A percentile compares a stretch with the other conserved stretches of the same genome.
phyloP scores from a whole-genome alignment of 495 filamentous ascomycete genomes.

The Aspergillus wentii region DNA sequence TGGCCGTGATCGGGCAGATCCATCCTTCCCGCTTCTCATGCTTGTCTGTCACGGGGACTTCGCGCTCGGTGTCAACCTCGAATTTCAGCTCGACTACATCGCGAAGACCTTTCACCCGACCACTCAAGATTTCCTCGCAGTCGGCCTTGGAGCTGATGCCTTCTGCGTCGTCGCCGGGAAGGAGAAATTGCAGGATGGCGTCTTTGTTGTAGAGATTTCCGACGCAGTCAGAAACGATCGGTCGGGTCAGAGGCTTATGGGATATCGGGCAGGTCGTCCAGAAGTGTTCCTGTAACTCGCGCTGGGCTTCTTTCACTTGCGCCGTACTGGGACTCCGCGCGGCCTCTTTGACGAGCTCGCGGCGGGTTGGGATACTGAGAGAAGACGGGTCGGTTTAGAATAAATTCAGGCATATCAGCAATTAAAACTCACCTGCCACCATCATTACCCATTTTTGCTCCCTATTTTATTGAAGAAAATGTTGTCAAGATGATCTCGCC shows the following conservation, averaged over 20 bases:
- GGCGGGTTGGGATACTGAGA: constrained; percentile 79
- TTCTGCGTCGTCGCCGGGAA: constrained; percentile 56
- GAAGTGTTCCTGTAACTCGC: constrained; percentile 75
- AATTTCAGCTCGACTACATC: constrained; percentile 91
- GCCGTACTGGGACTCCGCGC: constrained; percentile 76
- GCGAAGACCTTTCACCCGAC: constrained; percentile 70
- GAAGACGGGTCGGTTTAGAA: not conserved
- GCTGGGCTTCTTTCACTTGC: constrained; percentile 82
- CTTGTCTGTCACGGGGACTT: constrained; percentile 26
- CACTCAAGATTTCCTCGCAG: constrained; percentile 63
- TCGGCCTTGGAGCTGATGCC: constrained; percentile 50
- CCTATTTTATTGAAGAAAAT: constrained; percentile 2
- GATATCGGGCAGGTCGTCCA: constrained; percentile 88
- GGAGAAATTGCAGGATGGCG: constrained; percentile 73
- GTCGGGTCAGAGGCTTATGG: constrained; percentile 62
- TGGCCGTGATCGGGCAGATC: constrained; percentile 84
- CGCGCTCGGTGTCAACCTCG: constrained; percentile 45
- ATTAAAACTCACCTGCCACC: constrained; percentile 62
- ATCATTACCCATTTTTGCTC: constrained; percentile 83
- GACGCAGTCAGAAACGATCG: constrained; percentile 77
- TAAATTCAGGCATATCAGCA: not conserved
- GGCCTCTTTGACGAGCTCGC: constrained; percentile 90
- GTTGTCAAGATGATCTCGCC: constrained; percentile 4
- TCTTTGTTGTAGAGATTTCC: constrained; percentile 96
- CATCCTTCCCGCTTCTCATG: constrained; percentile 52